A percentile compares a stretch with the other conserved stretches of the same genome.
phyloP scores from a whole-genome alignment of 805 yeast species.

The Candida maris region DNA sequence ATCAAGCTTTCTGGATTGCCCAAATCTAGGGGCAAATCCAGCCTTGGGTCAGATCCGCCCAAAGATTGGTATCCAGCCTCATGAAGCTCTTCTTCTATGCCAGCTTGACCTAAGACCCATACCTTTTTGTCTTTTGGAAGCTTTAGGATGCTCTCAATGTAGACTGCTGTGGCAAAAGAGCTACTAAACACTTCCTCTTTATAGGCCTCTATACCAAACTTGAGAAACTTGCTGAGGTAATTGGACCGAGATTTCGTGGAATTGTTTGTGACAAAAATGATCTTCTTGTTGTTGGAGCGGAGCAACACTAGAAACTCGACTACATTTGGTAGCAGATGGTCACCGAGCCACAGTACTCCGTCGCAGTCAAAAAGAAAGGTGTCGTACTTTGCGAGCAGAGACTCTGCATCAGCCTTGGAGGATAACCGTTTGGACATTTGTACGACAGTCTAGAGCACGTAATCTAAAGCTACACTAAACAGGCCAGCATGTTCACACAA shows the following conservation, averaged over 20 bases:
- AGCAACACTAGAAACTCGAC: slow-evolving; percentile 70
- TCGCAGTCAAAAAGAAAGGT: slow-evolving; percentile 95
- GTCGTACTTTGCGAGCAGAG: slow-evolving; percentile 64
- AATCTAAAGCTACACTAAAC: no score
- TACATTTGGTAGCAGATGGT: slow-evolving; percentile 71
- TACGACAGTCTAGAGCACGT: neutral
- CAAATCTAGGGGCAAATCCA: slow-evolving; percentile 53
- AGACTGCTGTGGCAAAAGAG: slow-evolving; percentile 87
- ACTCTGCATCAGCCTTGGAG: slow-evolving; percentile 43
- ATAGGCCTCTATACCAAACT: slow-evolving; percentile 46
- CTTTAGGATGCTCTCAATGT: slow-evolving; percentile 69
- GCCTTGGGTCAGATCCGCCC: slow-evolving; percentile 78
- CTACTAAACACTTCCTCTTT: slow-evolving; percentile 83
- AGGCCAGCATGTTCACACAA: no score
- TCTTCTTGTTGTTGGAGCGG: slow-evolving; percentile 52
- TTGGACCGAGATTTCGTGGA: slow-evolving; percentile 84
- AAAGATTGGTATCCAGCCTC: slow-evolving; percentile 70
- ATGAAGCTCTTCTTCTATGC: slow-evolving; percentile 75
- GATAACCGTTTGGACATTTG: slow-evolving; percentile 49
- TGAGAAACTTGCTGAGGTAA: slow-evolving; percentile 71
- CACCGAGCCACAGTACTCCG: slow-evolving; percentile 95
- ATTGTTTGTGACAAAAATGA: slow-evolving; percentile 92
- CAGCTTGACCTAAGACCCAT: slow-evolving; percentile 86
- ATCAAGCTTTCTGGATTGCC: slow-evolving; percentile 53
- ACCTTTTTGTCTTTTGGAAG: slow-evolving; percentile 74